Evolutionary conservation across 805 yeast species (phyloP), one percentile per base, ranked within the genome.

Genomic region (Ogataea haglerorum): DNA sequence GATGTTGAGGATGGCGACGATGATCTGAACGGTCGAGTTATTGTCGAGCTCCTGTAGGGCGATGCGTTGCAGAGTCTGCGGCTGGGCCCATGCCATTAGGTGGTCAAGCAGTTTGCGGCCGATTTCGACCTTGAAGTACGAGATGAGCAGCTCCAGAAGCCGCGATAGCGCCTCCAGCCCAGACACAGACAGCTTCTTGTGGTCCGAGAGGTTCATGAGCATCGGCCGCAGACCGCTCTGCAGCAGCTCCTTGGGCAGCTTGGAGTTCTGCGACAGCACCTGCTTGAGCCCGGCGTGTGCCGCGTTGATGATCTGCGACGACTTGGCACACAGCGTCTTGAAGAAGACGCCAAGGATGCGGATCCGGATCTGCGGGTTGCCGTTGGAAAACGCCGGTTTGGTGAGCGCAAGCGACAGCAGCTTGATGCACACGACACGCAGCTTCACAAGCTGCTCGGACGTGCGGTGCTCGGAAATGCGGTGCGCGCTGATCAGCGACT

Each of bases 171-270:
- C 96, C 56, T 91, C 96, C 14, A 93, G 68, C 2, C 97, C 96
- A 2, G 87, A 75, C 1, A 87, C 93, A 0, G 96, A 86, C 35
- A 93, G 68, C 42, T 91, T 83, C 61, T 88, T 88, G 61, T 89
- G 95, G 55, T 93, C 99, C 0, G 97, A 87, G 22, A 93, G 68
- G 52, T 91, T 91, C 90, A 91, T 86, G 47, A 93, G 66, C 85
- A 93, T 89, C 2, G 99, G 99, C 46, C 95, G 78, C 37, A 93
- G 69, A 0, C 99, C 98, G 58, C 83, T 88, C 61, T 95, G 99
- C n/a, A 93, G 67, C 25, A 95, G 67, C 51, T 93, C 99, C 54
- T 89, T 90, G 2, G 99, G 99, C 30, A 95, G 69, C 50, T 88
- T 88, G 13, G 88, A 81, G 56, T 88, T 88, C 54, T 85, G 95